These are phyloP conservation scores for Aspergillus floridensis DNA, from an alignment of 2,329 filamentous ascomycete genomes.

Conservation along the genomic window DNA sequence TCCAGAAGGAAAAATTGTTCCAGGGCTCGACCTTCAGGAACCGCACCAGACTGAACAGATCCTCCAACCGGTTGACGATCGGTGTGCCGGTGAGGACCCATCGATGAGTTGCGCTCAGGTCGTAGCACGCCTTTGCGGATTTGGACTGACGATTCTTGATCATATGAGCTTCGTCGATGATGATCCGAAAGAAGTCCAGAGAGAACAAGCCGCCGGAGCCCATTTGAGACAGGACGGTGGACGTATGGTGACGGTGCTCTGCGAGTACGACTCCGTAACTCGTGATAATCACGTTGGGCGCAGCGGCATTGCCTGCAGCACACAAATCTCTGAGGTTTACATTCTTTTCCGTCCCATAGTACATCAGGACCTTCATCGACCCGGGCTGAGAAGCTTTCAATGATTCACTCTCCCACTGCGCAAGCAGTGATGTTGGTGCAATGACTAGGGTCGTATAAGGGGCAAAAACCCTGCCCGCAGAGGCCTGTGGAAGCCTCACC, in stretches of 20 bases:
- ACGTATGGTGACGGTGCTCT: slow-evolving; percentile 73
- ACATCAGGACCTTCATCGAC: slow-evolving; percentile 79
- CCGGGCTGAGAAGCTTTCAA: slow-evolving; percentile 84
- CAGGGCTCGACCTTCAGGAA: slow-evolving; percentile 95
- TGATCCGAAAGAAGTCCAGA: slow-evolving; percentile 88
- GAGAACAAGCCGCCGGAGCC: slow-evolving; percentile 76
- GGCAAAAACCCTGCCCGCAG: slow-evolving; percentile 61
- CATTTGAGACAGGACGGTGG: slow-evolving; percentile 41
- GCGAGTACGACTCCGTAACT: slow-evolving; percentile 91
- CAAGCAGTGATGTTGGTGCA: slow-evolving; percentile 94
- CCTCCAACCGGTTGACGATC: slow-evolving; percentile 93
- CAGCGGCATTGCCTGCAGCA: slow-evolving; percentile 69
- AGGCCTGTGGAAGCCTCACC: slow-evolving; percentile 59
- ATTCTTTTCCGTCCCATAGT: slow-evolving; percentile 85
- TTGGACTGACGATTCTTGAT: slow-evolving; percentile 92
- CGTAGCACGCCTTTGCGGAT: slow-evolving; percentile 92
- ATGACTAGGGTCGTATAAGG: slow-evolving; percentile 90
- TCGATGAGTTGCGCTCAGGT: slow-evolving; percentile 77
- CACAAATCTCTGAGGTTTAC: slow-evolving; percentile 77
- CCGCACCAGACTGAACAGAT: slow-evolving; percentile 86
- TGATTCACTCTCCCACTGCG: slow-evolving; percentile 95
- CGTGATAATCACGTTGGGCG: slow-evolving; percentile 89
- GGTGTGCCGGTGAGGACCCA: slow-evolving; percentile 95
- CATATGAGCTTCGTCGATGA: slow-evolving; percentile 90
- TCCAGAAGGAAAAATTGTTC: slow-evolving; percentile 99